A percentile compares a stretch with the other conserved stretches of the same genome.
These are phyloP conservation scores for Penicillium digitatum DNA, from an alignment of 2,329 filamentous ascomycete genomes.

Conservation along the genomic window DNA sequence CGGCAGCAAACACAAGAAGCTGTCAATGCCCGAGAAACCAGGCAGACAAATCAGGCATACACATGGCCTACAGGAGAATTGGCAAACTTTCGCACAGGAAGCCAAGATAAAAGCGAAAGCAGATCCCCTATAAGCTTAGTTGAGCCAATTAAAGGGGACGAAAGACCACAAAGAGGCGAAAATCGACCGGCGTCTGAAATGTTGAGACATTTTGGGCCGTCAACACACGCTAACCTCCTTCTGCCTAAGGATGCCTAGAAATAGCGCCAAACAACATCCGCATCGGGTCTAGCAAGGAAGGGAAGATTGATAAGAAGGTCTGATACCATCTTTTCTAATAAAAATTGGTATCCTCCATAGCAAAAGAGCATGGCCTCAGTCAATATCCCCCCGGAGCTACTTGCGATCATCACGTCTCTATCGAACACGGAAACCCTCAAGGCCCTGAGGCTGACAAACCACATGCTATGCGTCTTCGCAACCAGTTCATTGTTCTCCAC, in stretches of 20 bases:
- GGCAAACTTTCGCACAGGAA: neutral
- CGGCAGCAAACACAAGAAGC: too few relatives aligned
- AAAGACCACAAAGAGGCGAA: neutral
- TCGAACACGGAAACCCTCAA: neutral
- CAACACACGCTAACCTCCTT: too few relatives aligned
- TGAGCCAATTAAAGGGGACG: neutral
- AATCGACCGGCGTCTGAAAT: too few relatives aligned
- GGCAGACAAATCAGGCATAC: too few relatives aligned
- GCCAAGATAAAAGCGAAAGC: neutral
- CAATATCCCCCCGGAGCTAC: neutral
- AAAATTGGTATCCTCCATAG: neutral
- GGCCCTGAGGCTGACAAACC: neutral
- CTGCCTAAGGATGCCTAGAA: slow-evolving; percentile 1
- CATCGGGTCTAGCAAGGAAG: neutral
- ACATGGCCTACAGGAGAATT: too few relatives aligned
- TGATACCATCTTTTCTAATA: neutral
- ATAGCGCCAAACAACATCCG: neutral
- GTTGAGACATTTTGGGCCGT: too few relatives aligned
- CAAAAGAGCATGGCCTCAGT: neutral
- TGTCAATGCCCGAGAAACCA: neutral
- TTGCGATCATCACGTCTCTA: neutral
- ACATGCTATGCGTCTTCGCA: neutral
- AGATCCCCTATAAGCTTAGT: too few relatives aligned
- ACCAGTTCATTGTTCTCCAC: neutral
- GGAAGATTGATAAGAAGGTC: neutral